These are phyloP conservation scores for Rutidosis leptorrhynchoides DNA, from an alignment of 129 eudicot genomes.

Conservation along the genomic window DNA sequence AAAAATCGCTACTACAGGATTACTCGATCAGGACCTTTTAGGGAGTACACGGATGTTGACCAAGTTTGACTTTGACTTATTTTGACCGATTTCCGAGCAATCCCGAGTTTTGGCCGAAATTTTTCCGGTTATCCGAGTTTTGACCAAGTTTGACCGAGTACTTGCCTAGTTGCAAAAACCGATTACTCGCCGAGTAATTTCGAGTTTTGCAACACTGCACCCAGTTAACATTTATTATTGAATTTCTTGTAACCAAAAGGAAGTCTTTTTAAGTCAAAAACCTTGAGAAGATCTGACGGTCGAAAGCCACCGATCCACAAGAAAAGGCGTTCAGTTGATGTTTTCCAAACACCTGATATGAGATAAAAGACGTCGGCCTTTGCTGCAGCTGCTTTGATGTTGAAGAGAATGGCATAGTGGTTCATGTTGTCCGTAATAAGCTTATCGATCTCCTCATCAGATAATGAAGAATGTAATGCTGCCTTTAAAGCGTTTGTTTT, in stretches of 20 bases:
- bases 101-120: too few relatives aligned
- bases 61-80: too few relatives aligned
- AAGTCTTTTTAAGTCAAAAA: slow-evolving; percentile 19
- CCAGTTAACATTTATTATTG: slow-evolving; percentile 17
- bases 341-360: slow-evolving; percentile 92
- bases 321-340: slow-evolving; percentile 81
- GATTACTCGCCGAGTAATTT: too few relatives aligned
- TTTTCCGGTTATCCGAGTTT: too few relatives aligned
- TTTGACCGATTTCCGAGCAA: too few relatives aligned
- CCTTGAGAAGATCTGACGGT: slow-evolving; percentile 90
- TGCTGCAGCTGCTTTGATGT: slow-evolving; percentile 71
- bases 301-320: slow-evolving; percentile 98
- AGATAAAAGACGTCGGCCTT: slow-evolving; percentile 82
- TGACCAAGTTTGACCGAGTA: too few relatives aligned
- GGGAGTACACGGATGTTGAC: too few relatives aligned
- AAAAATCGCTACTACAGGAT: too few relatives aligned
- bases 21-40: too few relatives aligned
- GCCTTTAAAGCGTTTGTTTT: slow-evolving; percentile 50
- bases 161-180: too few relatives aligned
- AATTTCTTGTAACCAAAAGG: neutral
- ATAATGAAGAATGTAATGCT: slow-evolving; percentile 50
- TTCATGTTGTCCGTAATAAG: slow-evolving; percentile 53
- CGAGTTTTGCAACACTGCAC: too few relatives aligned
- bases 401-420: slow-evolving; percentile 70
- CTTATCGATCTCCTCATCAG: slow-evolving; percentile 53